phyloP scores from a whole-genome alignment of 176 grass and related monocot species.

The Eragrostis curvula region DNA sequence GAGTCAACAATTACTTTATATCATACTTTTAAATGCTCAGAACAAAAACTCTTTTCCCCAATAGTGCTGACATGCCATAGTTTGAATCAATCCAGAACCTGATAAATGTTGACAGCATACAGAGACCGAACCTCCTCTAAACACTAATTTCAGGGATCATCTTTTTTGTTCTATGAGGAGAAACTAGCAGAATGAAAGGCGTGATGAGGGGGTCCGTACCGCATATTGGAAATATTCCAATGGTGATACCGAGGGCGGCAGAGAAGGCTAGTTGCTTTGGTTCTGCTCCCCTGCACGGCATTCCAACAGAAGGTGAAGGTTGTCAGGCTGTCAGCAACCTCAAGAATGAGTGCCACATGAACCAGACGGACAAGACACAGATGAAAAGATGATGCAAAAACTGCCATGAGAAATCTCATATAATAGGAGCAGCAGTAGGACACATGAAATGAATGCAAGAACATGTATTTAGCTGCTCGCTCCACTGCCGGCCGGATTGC shows the following conservation, averaged over 20 bases:
- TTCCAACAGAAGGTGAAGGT: slow-evolving; percentile 6
- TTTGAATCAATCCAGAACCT: background rate
- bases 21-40: background rate
- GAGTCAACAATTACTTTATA: background rate
- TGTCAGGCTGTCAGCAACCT: background rate
- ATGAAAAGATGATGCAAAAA: too few species aligned
- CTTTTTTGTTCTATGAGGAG: background rate
- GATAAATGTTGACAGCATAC: background rate
- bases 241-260: slow-evolving; percentile 80
- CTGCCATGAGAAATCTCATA: too few species aligned
- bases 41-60: too few species aligned
- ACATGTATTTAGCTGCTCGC: background rate
- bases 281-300: slow-evolving; percentile 75
- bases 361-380: too few species aligned
- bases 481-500: background rate
- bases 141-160: background rate
- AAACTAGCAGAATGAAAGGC: slow-evolving; percentile 13
- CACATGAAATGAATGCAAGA: background rate
- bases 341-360: background rate
- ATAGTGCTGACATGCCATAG: background rate
- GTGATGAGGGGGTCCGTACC: slow-evolving; percentile 48
- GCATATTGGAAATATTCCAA: slow-evolving; percentile 89
- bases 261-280: slow-evolving; percentile 87
- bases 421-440: background rate
- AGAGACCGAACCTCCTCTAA: background rate